Evolutionary conservation across 306 rosid genomes (phyloP).

Genomic region (Dalbergia cochinchinensis): DNA sequence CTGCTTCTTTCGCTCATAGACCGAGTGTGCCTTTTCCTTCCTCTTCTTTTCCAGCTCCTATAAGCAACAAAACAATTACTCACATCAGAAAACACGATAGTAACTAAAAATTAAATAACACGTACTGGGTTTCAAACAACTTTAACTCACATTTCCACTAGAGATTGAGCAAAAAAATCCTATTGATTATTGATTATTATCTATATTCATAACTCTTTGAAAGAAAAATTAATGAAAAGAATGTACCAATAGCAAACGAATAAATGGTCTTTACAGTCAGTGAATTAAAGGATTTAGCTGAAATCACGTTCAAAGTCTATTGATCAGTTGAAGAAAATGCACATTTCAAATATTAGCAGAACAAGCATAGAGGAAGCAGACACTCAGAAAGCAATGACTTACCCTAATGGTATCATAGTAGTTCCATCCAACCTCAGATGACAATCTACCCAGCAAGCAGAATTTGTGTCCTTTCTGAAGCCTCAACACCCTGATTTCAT

Average conservation of each 20-base stretch:
- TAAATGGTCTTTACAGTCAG: slow-evolving; percentile 46
- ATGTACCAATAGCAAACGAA: no score
- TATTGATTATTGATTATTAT: not conserved
- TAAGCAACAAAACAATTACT: not conserved
- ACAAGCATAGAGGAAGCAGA: slow-evolving; percentile 25
- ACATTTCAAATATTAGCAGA: not conserved
- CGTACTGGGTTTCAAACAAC: not conserved
- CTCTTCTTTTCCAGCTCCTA: slow-evolving; percentile 86
- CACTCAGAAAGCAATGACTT: slow-evolving; percentile 44
- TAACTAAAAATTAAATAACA: not conserved
- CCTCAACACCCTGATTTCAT: slow-evolving; percentile 70
- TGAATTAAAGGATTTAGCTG: not conserved
- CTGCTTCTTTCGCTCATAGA: slow-evolving; percentile 83
- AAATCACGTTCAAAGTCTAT: not conserved
- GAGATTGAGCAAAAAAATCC: not conserved
- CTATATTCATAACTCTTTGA: not conserved
- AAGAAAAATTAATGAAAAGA: not conserved
- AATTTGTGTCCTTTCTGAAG: slow-evolving; percentile 83
- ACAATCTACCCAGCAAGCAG: slow-evolving; percentile 64
- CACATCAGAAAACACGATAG: not conserved
- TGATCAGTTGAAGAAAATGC: not conserved
- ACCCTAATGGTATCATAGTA: slow-evolving; percentile 60
- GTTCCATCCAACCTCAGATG: slow-evolving; percentile 80
- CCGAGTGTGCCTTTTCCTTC: slow-evolving; percentile 67
- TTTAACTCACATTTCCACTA: slow-evolving; percentile 19